phyloP scores from a whole-genome alignment of 2,329 filamentous ascomycete genomes.

The Hansfordia pulvinata region DNA sequence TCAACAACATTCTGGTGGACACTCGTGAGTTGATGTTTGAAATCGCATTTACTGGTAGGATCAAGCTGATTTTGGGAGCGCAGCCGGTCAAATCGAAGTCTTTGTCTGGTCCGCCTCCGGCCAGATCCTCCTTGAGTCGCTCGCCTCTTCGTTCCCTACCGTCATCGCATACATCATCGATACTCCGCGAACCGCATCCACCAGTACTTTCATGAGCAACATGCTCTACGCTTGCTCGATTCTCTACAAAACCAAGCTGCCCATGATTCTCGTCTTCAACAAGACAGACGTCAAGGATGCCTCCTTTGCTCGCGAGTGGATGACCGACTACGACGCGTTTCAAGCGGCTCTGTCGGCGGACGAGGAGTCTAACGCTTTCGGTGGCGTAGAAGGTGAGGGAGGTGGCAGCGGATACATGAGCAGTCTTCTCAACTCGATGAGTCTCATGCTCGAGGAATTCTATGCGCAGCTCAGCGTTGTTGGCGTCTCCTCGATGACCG shows the following conservation, averaged over 20 bases:
- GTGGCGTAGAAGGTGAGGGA: constrained; percentile 54
- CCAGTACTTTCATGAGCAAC: constrained; percentile 98
- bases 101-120: constrained; percentile 98
- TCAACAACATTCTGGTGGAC: constrained; percentile 81
- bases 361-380: constrained; percentile 65
- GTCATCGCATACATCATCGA: constrained; percentile 97
- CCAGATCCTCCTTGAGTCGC: constrained; percentile 81
- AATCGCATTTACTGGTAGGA: not conserved
- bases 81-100: constrained; percentile 86
- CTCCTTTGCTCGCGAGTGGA: constrained; percentile 92
- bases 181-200: constrained; percentile 83
- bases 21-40: constrained; percentile 39
- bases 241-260: constrained; percentile 94
- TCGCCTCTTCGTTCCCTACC: constrained; percentile 90
- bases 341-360: constrained; percentile 73
- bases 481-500: constrained; percentile 84
- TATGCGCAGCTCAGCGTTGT: constrained; percentile 90
- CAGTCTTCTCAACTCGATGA: constrained; percentile 93
- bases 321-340: constrained; percentile 97
- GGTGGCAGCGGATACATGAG: constrained; percentile 92
- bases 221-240: constrained; percentile 99
- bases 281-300: constrained; percentile 94
- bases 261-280: constrained; percentile 98
- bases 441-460: constrained; percentile 91
- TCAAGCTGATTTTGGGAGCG: not conserved